Percentiles rank a stretch among this genome's conserved stretches.
Conservation (phyloP, 116 monocot species). For the Dioscorea cayenensis region DNA sequence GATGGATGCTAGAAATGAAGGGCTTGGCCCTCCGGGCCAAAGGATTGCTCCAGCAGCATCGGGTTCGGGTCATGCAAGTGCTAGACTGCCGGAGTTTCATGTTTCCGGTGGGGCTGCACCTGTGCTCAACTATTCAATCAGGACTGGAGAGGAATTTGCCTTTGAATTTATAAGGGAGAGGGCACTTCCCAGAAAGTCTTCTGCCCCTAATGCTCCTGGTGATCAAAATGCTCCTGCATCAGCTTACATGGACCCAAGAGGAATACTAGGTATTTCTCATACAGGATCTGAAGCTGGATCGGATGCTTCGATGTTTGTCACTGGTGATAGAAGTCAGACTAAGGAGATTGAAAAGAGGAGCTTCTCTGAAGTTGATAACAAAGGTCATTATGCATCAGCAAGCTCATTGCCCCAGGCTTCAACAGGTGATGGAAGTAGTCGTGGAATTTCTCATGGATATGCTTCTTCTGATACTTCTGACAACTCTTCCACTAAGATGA, state of each 20-base stretch:
- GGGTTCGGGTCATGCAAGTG: slow-evolving; percentile 28
- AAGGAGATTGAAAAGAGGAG: slow-evolving; percentile 36
- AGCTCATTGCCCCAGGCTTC: slow-evolving; percentile 20
- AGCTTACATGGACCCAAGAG: slow-evolving; percentile 43
- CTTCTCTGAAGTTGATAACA: slow-evolving; percentile 27
- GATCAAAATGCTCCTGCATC: slow-evolving; percentile 30
- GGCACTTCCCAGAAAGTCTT: slow-evolving; percentile 45
- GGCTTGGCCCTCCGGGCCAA: slow-evolving; percentile 32
- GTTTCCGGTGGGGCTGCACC: slow-evolving; percentile 33
- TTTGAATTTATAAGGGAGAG: slow-evolving; percentile 93
- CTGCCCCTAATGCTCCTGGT: slow-evolving; percentile 37
- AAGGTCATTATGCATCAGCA: slow-evolving; percentile 22
- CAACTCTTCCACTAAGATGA: slow-evolving; percentile 45
- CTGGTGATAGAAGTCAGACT: slow-evolving; percentile 21
- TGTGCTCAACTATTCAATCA: slow-evolving; percentile 82
- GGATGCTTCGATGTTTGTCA: slow-evolving; percentile 30
- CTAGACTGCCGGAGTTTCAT: slow-evolving; percentile 34
- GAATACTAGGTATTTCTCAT: slow-evolving; percentile 35
- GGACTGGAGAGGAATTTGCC: slow-evolving; percentile 96
- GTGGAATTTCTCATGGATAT: slow-evolving; percentile 34
- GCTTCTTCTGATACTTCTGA: slow-evolving; percentile 59
- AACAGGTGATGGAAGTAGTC: slow-evolving; percentile 37
- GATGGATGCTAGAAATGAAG: slow-evolving; percentile 53
- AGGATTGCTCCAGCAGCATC: slow-evolving; percentile 31
- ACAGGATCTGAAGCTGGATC: slow-evolving; percentile 49